A percentile compares a stretch with the other conserved stretches of the same genome.
Conservation (phyloP, 441 rosid genomes). For the Euphorbia celastroides region DNA sequence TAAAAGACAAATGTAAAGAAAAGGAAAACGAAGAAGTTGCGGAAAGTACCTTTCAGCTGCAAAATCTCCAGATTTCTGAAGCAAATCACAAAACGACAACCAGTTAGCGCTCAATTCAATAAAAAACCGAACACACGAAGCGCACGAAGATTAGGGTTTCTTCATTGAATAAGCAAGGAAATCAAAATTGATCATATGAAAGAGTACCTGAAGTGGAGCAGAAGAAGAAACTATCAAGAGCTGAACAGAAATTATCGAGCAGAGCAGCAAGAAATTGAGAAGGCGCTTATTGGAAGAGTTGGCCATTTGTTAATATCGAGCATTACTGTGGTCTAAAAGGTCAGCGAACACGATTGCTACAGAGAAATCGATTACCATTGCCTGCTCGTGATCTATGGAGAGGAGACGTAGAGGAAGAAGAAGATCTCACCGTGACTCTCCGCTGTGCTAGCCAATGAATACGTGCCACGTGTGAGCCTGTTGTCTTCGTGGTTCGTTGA, state of each 20-base stretch:
- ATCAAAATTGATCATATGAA: not conserved
- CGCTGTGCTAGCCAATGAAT: not conserved
- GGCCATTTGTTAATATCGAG: conserved; percentile 20
- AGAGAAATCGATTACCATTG: not conserved
- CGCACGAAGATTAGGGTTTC: not conserved
- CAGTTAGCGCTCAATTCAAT: not conserved
- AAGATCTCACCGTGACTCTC: not conserved
- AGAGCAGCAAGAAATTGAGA: conserved; percentile 21
- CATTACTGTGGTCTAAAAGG: not conserved
- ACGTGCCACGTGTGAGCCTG: not conserved
- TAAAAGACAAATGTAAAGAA: no score
- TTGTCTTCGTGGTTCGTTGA: not conserved
- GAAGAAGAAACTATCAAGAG: conserved; percentile 17
- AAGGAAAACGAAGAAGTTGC: conserved; percentile 2
- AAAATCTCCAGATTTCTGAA: conserved; percentile 35
- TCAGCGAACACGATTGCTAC: no score
- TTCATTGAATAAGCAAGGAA: not conserved
- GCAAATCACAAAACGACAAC: conserved; percentile 4
- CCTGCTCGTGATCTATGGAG: no score
- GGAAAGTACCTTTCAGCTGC: conserved; percentile 34
- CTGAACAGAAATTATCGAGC: conserved; percentile 13
- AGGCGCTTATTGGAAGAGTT: conserved; percentile 8
- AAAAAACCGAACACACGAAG: not conserved
- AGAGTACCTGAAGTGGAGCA: conserved; percentile 20
- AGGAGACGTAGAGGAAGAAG: not conserved